Percentiles rank a stretch among this genome's conserved stretches.
phyloP scores from a whole-genome alignment of 2,329 filamentous ascomycete species.

The Alternaria panax region DNA sequence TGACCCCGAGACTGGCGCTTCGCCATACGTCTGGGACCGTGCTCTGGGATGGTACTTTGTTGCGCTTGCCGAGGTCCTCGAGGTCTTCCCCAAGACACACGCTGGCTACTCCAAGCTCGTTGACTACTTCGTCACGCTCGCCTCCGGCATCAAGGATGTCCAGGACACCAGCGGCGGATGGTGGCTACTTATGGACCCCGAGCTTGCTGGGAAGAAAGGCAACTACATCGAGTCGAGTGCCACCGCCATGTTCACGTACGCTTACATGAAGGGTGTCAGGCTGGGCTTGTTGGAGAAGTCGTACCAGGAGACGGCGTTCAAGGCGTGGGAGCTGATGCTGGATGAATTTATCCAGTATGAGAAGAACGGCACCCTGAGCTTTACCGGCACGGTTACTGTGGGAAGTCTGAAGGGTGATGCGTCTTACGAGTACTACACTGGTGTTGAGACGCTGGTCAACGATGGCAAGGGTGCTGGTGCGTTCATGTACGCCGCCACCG shows the following conservation, averaged over 20 bases:
- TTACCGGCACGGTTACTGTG: conserved; percentile 61
- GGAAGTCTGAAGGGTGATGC: conserved; percentile 60
- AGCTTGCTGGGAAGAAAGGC: conserved; percentile 54
- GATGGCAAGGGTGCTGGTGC: conserved; percentile 54
- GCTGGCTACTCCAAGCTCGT: conserved; percentile 48
- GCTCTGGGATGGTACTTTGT: conserved; percentile 51
- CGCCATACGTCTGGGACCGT: conserved; percentile 49
- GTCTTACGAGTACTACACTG: conserved; percentile 57
- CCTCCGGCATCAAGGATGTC: conserved; percentile 52
- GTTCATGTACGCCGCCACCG: conserved; percentile 50
- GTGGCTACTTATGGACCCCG: conserved; percentile 65
- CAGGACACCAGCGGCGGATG: conserved; percentile 61
- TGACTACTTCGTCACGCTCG: conserved; percentile 53
- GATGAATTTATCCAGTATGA: conserved; percentile 56
- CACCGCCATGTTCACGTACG: conserved; percentile 59
- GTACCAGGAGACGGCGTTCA: conserved; percentile 51
- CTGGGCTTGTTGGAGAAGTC: conserved; percentile 42
- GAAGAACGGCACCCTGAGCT: conserved; percentile 58
- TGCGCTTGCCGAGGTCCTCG: conserved; percentile 57
- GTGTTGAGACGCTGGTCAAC: conserved; percentile 44
- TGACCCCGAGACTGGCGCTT: conserved; percentile 45
- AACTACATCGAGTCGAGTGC: conserved; percentile 69
- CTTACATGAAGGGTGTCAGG: conserved; percentile 46
- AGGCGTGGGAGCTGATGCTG: conserved; percentile 56
- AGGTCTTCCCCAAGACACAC: conserved; percentile 54